phyloP scores from a whole-genome alignment of 768 basidiomycete genomes.

The Leucocoprinus leucothites region DNA sequence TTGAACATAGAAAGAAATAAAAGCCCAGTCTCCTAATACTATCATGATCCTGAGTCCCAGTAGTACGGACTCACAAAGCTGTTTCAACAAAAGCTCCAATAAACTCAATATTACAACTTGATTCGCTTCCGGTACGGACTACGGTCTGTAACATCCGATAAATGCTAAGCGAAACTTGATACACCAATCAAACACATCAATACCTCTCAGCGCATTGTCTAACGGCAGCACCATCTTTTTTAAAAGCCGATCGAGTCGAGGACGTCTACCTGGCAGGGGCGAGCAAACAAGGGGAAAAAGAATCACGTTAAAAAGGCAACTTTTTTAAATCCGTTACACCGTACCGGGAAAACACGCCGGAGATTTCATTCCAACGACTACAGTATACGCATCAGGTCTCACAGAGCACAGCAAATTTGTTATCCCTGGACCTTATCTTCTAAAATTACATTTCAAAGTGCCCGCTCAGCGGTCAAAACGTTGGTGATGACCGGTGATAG shows the following conservation, averaged over 20 bases:
- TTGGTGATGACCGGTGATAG: background rate
- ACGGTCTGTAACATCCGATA: too few species aligned
- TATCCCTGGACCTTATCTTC: background rate
- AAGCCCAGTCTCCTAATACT: background rate
- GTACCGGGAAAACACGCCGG: slow-evolving; percentile 1
- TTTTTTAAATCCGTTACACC: slow-evolving; percentile 9
- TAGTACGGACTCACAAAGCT: too few species aligned
- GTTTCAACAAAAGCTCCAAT: too few species aligned
- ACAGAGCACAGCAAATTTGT: background rate
- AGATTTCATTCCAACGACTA: too few species aligned
- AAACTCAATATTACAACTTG: too few species aligned
- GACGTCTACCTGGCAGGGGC: background rate
- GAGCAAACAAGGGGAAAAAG: slow-evolving; percentile 5
- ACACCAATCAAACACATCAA: too few species aligned
- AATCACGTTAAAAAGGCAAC: background rate
- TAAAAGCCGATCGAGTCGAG: slow-evolving; percentile 1
- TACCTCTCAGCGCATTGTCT: background rate
- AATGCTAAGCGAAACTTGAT: too few species aligned
- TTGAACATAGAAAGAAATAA: too few species aligned
- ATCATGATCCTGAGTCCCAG: background rate
- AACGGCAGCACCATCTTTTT: background rate
- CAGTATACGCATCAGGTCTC: background rate
- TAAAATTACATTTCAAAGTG: background rate
- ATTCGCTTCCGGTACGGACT: too few species aligned
- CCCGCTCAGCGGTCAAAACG: background rate